Base-by-base conservation (phyloP, 192 early-diverging fungal genomes). In the Chytriomyces sp. region DNA sequence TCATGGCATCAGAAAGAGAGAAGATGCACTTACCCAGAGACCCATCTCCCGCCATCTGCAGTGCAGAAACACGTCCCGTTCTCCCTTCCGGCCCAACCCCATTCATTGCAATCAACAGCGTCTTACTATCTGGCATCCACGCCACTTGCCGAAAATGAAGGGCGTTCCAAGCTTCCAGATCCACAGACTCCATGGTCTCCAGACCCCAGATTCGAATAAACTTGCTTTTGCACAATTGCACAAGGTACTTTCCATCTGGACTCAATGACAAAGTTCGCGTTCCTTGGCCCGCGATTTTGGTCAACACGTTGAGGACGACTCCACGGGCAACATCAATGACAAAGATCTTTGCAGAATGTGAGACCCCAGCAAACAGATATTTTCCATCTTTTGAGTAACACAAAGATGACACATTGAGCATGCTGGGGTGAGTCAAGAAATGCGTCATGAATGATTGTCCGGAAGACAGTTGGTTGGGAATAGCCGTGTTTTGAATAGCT, bases 61-160 rank as follows among this genome's bases (percentile, higher is more conserved):
- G 26, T 11, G 72, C 72, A 62, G 57, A 63, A 28, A 73, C 9
- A 16, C 53, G n/a, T 28, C 72, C 72, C n/a, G 46, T 20, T n/a
- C 26, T 62, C 47, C 50, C 69, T 5, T 24, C 28, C 18, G 46
- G 49, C 26, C 43, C 46, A 11, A 46, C 67, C 10, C 72, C 61
- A 63, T 73, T 61, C 9, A 62, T 20, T 18, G 72, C 72, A 43
- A 73, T 10, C 53, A 73, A 44, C 8, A 73, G 72, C 13, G 72
- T 73, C 8, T 46, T 23, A 16, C 45, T 35, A 62, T 73, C 72
- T 18, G 72, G 72, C 72, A 73, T 73, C 57, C 57, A 73, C 10
- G 16, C 11, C 23, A 61, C 72, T 23, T 73, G 60, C n/a, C 72
- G 53, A 45, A 73, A 73, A 23, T 35, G 13, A n/a, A 50, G 69